Percentiles rank a stretch among this genome's conserved stretches.
These are phyloP conservation scores for Sarocladium strictum DNA, from an alignment of 2,329 filamentous ascomycete genomes.

Conservation along the genomic window DNA sequence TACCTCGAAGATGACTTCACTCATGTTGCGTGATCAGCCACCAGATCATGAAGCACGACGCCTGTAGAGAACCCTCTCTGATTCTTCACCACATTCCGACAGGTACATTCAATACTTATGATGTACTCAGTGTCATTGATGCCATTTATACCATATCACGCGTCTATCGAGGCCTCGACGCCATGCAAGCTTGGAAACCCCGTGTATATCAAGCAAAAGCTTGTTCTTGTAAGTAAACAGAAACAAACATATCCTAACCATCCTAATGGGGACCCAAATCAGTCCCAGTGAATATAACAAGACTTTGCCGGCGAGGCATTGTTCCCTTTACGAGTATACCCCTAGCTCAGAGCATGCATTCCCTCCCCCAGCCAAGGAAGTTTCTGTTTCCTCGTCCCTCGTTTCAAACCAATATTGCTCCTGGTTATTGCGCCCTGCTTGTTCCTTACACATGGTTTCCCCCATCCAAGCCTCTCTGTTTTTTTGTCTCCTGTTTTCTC, in stretches of 20 bases:
- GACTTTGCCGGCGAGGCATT: background rate
- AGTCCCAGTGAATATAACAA: background rate
- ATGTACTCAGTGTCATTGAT: too few relatives aligned
- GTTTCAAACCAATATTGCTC: background rate
- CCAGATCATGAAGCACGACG: too few relatives aligned
- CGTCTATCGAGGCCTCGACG: too few relatives aligned
- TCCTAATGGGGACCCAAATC: background rate
- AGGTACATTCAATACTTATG: too few relatives aligned
- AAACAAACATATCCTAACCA: background rate
- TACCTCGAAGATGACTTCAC: too few relatives aligned
- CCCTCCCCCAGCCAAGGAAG: background rate
- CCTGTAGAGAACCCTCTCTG: too few relatives aligned
- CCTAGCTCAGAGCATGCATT: background rate
- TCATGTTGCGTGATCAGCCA: too few relatives aligned
- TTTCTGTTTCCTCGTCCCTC: background rate
- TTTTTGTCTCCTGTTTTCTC: background rate
- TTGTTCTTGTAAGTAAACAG: background rate
- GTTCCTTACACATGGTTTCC: background rate
- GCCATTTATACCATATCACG: background rate
- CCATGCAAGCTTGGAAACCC: too few relatives aligned
- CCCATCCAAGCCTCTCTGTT: background rate
- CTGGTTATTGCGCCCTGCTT: background rate
- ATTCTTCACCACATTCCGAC: too few relatives aligned
- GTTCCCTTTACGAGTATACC: constrained; percentile 5
- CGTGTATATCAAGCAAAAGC: background rate